A percentile compares a stretch with the other conserved stretches of the same genome.
Evolutionary conservation across 139 green algal species (phyloP).

Genomic region (Yamagishiella unicocca): DNA sequence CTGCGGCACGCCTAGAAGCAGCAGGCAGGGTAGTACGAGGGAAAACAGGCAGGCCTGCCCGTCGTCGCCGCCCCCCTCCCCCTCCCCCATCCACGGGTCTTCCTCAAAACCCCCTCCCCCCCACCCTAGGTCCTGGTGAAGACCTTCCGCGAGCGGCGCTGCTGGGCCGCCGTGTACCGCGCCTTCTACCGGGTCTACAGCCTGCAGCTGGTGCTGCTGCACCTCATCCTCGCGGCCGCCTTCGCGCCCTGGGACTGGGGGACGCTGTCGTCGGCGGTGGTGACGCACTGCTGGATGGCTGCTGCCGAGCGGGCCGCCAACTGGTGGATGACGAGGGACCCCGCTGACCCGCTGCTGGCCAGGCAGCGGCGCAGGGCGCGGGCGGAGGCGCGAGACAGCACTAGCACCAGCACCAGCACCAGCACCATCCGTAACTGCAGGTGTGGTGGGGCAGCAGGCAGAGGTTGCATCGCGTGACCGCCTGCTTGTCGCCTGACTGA

Average conservation of each 20-base stretch:
- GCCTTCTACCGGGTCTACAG: slow-evolving; percentile 74
- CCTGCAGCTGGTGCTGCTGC: slow-evolving; percentile 37
- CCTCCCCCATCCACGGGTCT: too few relatives aligned
- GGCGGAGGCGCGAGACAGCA: neutral
- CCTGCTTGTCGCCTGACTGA: too few relatives aligned
- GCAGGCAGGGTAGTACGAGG: too few relatives aligned
- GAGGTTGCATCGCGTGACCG: too few relatives aligned
- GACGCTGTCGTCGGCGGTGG: slow-evolving; percentile 18
- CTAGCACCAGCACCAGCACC: neutral
- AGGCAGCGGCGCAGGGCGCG: neutral
- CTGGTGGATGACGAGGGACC: slow-evolving; percentile 9
- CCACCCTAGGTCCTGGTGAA: slow-evolving; percentile 65
- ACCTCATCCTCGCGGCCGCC: slow-evolving; percentile 22
- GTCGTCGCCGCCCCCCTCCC: too few relatives aligned
- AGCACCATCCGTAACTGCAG: neutral
- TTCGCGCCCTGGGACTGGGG: neutral
- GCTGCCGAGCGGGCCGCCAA: slow-evolving; percentile 23
- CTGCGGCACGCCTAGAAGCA: too few relatives aligned
- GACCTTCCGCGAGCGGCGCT: slow-evolving; percentile 73
- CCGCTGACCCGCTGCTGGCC: neutral
- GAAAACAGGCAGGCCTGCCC: too few relatives aligned
- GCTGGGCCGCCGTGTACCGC: slow-evolving; percentile 55
- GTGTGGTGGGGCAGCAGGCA: too few relatives aligned
- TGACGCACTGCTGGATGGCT: slow-evolving; percentile 21
- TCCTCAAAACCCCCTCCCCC: too few relatives aligned